Evolutionary conservation across 1,139 yeast species (phyloP).

Genomic region (Cylindricascospora bacillispora): DNA sequence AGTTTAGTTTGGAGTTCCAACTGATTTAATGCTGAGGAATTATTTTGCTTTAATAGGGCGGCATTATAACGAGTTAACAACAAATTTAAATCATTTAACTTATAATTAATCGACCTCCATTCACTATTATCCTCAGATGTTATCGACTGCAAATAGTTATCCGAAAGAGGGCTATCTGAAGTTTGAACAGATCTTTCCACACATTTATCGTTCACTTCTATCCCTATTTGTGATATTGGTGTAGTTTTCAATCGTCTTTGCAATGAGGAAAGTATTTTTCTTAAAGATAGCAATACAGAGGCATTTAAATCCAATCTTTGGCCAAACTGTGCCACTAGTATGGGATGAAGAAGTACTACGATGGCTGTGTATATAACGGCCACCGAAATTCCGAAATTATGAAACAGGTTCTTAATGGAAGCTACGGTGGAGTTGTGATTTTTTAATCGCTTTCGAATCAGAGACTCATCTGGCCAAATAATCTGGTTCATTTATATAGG

Average conservation of each 20-base stretch:
- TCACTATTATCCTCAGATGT: too few relatives aligned
- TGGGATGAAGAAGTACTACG: constrained; percentile 22
- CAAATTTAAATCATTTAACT: too few relatives aligned
- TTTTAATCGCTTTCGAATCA: constrained; percentile 1
- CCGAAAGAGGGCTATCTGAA: constrained; percentile 14
- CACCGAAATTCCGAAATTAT: constrained; percentile 19
- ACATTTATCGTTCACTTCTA: constrained; percentile 25
- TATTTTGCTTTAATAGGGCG: too few relatives aligned
- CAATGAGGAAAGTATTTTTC: constrained; percentile 14
- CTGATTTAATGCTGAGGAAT: too few relatives aligned
- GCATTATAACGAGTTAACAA: too few relatives aligned
- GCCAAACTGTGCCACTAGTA: constrained; percentile 19
- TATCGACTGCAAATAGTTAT: too few relatives aligned
- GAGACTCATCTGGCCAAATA: constrained; percentile 1
- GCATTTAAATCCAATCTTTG: constrained; percentile 22
- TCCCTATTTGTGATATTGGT: constrained; percentile 30
- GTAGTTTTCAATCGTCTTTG: constrained; percentile 14
- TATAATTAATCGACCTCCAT: too few relatives aligned
- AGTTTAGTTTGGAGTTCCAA: constrained; percentile 14
- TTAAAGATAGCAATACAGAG: constrained; percentile 12
- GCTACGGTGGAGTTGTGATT: constrained; percentile 15
- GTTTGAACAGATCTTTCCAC: constrained; percentile 27
- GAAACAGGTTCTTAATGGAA: constrained; percentile 13
- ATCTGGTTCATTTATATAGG: too few relatives aligned
- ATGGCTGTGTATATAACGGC: constrained; percentile 15